A percentile compares a stretch with the other conserved stretches of the same genome.
phyloP scores from a whole-genome alignment of 192 early-diverging fungal species.

The Umbelopsis vinacea region DNA sequence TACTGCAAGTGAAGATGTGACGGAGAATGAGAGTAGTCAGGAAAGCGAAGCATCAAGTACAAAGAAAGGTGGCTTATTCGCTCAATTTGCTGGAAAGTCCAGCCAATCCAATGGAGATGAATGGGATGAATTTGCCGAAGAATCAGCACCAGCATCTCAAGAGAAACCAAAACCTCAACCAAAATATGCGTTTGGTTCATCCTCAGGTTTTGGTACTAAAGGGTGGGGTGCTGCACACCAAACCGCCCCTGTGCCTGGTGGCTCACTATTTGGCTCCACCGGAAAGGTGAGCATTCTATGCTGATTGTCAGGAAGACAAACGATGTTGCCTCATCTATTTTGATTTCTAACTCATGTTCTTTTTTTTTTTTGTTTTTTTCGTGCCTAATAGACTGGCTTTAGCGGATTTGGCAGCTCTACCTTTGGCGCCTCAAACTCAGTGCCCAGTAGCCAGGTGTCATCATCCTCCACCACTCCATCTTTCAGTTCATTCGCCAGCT shows the following conservation, averaged over 20 bases:
- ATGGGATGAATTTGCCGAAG: constrained; percentile 42
- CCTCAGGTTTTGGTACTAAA: constrained; percentile 42
- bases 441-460: neutral
- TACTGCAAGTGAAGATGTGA: neutral
- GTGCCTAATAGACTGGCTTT: constrained; percentile 13
- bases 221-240: constrained; percentile 33
- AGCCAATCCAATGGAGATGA: constrained; percentile 26
- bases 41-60: neutral
- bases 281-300: neutral
- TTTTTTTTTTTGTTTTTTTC: neutral
- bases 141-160: neutral
- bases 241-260: constrained; percentile 24
- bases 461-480: constrained; percentile 14
- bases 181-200: constrained; percentile 42
- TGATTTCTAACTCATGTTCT: neutral
- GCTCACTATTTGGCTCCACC: neutral
- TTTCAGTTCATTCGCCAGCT: constrained; percentile 41
- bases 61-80: neutral
- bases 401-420: constrained; percentile 30
- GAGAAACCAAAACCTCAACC: constrained; percentile 23
- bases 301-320: too few species aligned
- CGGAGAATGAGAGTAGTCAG: neutral
- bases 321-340: neutral
- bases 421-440: constrained; percentile 27
- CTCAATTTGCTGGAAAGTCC: neutral